Conservation (phyloP, 164 flowering plant species). For the Aristolochia fimbriata region DNA sequence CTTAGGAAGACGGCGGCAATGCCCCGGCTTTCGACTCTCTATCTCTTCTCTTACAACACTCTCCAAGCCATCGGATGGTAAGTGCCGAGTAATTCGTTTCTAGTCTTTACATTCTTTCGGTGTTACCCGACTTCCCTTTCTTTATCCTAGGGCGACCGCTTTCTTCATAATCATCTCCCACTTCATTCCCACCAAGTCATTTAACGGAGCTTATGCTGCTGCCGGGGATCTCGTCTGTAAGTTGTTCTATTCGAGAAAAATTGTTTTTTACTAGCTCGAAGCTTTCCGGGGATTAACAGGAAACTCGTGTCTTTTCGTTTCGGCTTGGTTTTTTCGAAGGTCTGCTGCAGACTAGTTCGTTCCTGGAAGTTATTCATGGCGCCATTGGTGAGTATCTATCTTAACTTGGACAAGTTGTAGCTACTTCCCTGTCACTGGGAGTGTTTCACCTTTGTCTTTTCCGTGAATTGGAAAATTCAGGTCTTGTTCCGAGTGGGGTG, state of each 20-base stretch:
- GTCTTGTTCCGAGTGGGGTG: conserved; percentile 67
- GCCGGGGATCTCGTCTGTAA: conserved; percentile 56
- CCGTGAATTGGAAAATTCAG: conserved; percentile 15
- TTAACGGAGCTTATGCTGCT: conserved; percentile 41
- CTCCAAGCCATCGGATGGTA: conserved; percentile 70
- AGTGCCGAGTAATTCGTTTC: conserved; percentile 1
- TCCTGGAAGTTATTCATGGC: conserved; percentile 76
- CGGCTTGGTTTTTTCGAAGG: conserved; percentile 20
- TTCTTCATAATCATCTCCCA: conserved; percentile 29
- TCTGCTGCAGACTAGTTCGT: conserved; percentile 46
- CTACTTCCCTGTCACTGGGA: neutral
- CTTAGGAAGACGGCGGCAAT: neutral
- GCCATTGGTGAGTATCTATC: conserved; percentile 41
- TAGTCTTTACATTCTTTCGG: conserved; percentile 4
- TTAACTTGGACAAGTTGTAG: neutral
- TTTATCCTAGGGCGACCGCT: conserved; percentile 38
- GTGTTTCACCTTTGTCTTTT: neutral
- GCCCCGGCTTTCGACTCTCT: conserved; percentile 11
- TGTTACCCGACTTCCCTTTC: conserved; percentile 4
- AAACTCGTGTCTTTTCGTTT: neutral
- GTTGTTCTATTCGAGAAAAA: neutral
- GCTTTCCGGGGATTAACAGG: too few relatives aligned
- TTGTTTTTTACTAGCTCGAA: neutral
- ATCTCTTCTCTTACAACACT: conserved; percentile 62
- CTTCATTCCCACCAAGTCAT: conserved; percentile 28